A percentile compares a stretch with the other conserved stretches of the same genome.
Conservation (phyloP, 2,329 filamentous ascomycete genomes). For the Dendrostoma leiphaemia region DNA sequence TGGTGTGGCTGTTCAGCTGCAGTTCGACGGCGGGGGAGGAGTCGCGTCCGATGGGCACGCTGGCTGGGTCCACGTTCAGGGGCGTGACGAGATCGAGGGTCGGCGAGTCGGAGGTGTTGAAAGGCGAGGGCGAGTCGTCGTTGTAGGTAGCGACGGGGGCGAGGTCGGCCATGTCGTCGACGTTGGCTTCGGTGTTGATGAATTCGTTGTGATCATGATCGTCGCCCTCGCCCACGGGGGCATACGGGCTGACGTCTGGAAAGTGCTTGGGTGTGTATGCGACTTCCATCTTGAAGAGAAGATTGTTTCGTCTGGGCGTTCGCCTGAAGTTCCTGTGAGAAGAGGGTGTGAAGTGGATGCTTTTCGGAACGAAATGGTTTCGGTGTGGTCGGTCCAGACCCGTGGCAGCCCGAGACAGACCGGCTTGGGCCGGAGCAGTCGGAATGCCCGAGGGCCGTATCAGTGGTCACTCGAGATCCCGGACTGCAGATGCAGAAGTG, state of each 20-base stretch:
- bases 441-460: not conserved
- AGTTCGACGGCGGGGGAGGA: conserved; percentile 28
- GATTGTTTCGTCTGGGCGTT: not conserved
- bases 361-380: not conserved
- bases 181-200: conserved; percentile 35
- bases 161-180: conserved; percentile 31
- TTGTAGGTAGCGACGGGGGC: conserved; percentile 28
- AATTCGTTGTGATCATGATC: conserved; percentile 32
- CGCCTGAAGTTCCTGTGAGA: not conserved
- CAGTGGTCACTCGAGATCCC: not conserved
- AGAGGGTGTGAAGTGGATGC: not conserved
- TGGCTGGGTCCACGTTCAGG: conserved; percentile 25
- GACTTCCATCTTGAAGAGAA: conserved; percentile 42
- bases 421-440: not conserved
- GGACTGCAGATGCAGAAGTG: not conserved
- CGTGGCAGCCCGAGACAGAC: not conserved
- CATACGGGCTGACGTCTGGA: conserved; percentile 47
- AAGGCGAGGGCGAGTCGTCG: conserved; percentile 19
- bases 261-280: conserved; percentile 51
- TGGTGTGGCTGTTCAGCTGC: too few species aligned
- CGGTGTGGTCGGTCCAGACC: not conserved
- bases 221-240: conserved; percentile 39
- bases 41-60: conserved; percentile 31
- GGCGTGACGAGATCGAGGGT: conserved; percentile 35
- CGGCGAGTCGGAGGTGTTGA: conserved; percentile 18